These are phyloP conservation scores for Candolleomyces eurysporus DNA, from an alignment of 768 basidiomycete species.

Conservation along the genomic window DNA sequence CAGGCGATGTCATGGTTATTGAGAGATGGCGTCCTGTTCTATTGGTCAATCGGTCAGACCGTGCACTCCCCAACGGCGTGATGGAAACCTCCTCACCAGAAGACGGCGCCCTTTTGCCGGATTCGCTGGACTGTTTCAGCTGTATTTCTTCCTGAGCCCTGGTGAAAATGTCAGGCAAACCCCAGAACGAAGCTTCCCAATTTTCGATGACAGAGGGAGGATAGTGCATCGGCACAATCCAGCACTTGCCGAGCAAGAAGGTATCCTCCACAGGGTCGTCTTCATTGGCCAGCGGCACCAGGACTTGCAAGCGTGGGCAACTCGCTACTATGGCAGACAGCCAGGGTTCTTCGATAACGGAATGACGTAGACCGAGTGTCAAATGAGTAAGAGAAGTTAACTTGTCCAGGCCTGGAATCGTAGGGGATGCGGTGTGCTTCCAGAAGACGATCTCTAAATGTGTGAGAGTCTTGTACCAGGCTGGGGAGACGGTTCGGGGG, in stretches of 20 bases:
- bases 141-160: conserved; percentile 29
- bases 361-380: conserved; percentile 26
- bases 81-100: not conserved
- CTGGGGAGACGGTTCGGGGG: conserved; percentile 8
- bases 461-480: conserved; percentile 30
- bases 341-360: conserved; percentile 18
- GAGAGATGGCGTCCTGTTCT: too few species aligned
- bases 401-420: conserved; percentile 25
- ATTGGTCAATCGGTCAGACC: not conserved
- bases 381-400: conserved; percentile 32
- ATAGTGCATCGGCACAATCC: conserved; percentile 32
- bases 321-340: conserved; percentile 24
- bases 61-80: not conserved
- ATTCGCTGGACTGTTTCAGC: conserved; percentile 4
- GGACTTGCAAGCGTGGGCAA: conserved; percentile 22
- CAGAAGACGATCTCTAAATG: conserved; percentile 39
- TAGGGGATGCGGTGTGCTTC: conserved; percentile 19
- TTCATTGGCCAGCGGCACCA: conserved; percentile 27
- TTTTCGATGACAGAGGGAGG: conserved; percentile 26
- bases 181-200: conserved; percentile 33
- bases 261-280: conserved; percentile 21
- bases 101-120: not conserved
- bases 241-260: conserved; percentile 19
- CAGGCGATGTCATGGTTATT: too few species aligned
- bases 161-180: conserved; percentile 26